Conservation (phyloP, 2,329 filamentous ascomycete species). For the Pseudocercospora musae region DNA sequence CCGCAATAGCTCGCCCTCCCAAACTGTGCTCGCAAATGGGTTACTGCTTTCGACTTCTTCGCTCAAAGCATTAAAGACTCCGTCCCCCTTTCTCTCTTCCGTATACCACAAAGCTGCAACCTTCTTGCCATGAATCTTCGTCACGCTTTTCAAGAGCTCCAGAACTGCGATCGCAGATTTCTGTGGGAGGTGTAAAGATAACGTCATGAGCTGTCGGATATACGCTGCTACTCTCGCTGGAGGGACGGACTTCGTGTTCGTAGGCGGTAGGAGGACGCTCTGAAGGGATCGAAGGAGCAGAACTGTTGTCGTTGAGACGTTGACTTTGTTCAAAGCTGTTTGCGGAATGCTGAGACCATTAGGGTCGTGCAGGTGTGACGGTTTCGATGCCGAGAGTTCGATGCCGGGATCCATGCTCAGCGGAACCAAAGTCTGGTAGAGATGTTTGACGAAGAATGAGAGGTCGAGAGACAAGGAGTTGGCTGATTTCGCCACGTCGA, state of each 20-base stretch:
- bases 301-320: constrained; percentile 91
- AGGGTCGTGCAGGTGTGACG: constrained; percentile 57
- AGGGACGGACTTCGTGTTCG: constrained; percentile 70
- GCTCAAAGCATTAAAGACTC: constrained; percentile 71
- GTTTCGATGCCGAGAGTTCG: constrained; percentile 69
- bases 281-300: constrained; percentile 84
- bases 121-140: constrained; percentile 77
- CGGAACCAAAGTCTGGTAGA: constrained; percentile 80
- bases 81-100: constrained; percentile 89
- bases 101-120: constrained; percentile 88
- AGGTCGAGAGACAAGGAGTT: constrained; percentile 82
- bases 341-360: constrained; percentile 55
- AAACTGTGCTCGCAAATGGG: constrained; percentile 83
- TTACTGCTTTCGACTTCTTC: constrained; percentile 80
- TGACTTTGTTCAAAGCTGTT: constrained; percentile 63
- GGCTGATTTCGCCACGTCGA: constrained; percentile 78
- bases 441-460: constrained; percentile 89
- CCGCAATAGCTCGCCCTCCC: constrained; percentile 86
- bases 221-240: constrained; percentile 87
- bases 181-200: constrained; percentile 81
- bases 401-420: constrained; percentile 80
- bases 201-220: constrained; percentile 81
- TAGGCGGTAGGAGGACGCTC: constrained; percentile 72
- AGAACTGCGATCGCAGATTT: constrained; percentile 81
- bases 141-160: constrained; percentile 72